Evolutionary conservation across 108 stramenopile genomes (phyloP), one percentile per base, ranked within the genome.

Genomic region (Nitzschia sp.): DNA sequence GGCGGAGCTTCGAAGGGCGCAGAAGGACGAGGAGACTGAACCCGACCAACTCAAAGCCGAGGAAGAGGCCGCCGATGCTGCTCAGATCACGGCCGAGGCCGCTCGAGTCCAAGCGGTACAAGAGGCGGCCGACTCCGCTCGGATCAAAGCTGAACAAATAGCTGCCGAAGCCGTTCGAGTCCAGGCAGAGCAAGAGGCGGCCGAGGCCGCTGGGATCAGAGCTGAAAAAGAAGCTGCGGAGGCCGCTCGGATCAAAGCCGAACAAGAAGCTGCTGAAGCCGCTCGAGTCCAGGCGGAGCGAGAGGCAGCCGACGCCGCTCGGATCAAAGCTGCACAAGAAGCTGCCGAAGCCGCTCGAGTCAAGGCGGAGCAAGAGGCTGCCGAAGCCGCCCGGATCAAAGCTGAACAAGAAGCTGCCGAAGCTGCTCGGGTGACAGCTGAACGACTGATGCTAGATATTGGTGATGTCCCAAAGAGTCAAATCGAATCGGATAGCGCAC

Each of bases 1-100:
- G 28, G 27, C 54, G 15, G 49, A 68, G 30, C 24, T 54, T 18
- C 57, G 36, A 56, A 35, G 30, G 24, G 21, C 13, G 36, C 23
- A 66, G 58, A 23, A 29, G 46, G 58, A 59, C 31, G 58, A 15
- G 19, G 54, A 54, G 1, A 1, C 54, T 25, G 54, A 54, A 54
- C 23, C 38, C 18, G 51, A 24, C 4, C 5, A 6, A 53, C 24
- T n/a, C 5, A 53, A 6, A 24, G n/a, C 6, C 13, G 51, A 53
- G 19, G 45, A 45, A 45, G 15, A 45, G n/a, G n/a, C n/a, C n/a
- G n/a, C n/a, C n/a, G n/a, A n/a, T n/a, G 38, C 38, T 42, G 38
- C 38, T 6, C 38, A 9, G 9, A 42, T 42, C 6, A 9, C 13
- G 6, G 6, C 9, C 13, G 38, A 42, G 6, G 9, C 6, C 6